A percentile compares a stretch with the other conserved stretches of the same genome.
Evolutionary conservation across 208 protist genomes (phyloP).

Genomic region (Wallacemonas sp.): DNA sequence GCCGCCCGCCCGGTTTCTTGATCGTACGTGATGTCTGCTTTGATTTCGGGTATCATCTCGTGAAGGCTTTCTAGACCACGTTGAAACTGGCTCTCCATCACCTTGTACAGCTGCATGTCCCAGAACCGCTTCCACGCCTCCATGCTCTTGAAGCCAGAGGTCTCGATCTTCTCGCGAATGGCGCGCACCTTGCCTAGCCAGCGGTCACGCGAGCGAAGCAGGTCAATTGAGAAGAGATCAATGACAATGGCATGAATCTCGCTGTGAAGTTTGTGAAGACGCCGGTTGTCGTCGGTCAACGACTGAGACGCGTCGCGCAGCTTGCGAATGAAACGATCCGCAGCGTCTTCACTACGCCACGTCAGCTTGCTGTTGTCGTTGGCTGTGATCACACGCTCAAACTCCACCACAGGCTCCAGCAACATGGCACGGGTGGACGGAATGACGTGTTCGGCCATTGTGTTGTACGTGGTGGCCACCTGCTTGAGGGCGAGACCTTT

Average conservation of each 20-base stretch:
- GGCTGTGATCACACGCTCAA: slow-evolving; percentile 92
- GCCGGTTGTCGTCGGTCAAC: slow-evolving; percentile 92
- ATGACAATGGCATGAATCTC: slow-evolving; percentile 82
- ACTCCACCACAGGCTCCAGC: slow-evolving; percentile 81
- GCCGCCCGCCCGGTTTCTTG: slow-evolving; percentile 66
- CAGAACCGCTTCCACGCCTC: slow-evolving; percentile 95
- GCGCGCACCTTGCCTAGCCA: slow-evolving; percentile 91
- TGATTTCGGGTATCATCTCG: slow-evolving; percentile 91
- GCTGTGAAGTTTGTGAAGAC: slow-evolving; percentile 91
- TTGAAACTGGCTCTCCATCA: slow-evolving; percentile 95
- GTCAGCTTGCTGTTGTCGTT: slow-evolving; percentile 80
- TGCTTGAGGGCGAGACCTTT: slow-evolving; percentile 90
- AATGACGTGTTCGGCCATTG: slow-evolving; percentile 90
- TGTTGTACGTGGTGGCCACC: slow-evolving; percentile 93
- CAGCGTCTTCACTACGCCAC: slow-evolving; percentile 79
- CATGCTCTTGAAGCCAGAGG: slow-evolving; percentile 88
- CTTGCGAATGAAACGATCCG: slow-evolving; percentile 82
- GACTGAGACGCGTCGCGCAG: slow-evolving; percentile 81
- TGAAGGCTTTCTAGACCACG: slow-evolving; percentile 92
- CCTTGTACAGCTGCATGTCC: slow-evolving; percentile 98
- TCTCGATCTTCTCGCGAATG: slow-evolving; percentile 90
- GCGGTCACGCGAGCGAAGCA: slow-evolving; percentile 90
- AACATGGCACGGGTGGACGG: slow-evolving; percentile 89
- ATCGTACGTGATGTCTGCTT: slow-evolving; percentile 92
- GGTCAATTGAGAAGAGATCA: slow-evolving; percentile 90